Evolutionary conservation across 2,329 filamentous ascomycete genomes (phyloP), one percentile per base, ranked within the genome.

Genomic region (Ophiostoma angusticollis): DNA sequence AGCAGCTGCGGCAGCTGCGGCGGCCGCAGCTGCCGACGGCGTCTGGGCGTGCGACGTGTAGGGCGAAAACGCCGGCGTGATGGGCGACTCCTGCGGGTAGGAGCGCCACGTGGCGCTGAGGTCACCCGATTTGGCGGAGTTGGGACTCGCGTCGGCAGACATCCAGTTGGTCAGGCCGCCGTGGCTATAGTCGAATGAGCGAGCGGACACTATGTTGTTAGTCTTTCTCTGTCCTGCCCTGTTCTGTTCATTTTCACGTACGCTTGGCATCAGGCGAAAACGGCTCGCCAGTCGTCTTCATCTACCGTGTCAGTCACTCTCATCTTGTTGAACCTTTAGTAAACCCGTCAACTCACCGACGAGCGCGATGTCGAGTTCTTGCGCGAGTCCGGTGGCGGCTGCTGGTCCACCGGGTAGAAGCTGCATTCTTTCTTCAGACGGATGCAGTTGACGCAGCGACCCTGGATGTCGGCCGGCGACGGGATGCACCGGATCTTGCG

Each of bases 401-500:
- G 71, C 55, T 86, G 83, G 47, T 94, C 86, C 17, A 95, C 87
- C 1, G 87, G 84, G 50, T 79, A 83, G 60, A 93, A 96, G 55
- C 81, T 84, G 60, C 89, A 96, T 48, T 94, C 85, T 54, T 93
- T 95, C 59, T 93, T 93, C 54, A 96, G 64, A 33, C 86, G 78
- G 52, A 94, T 93, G 61, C 89, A 96, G 63, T 93, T 94, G 47
- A 81, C 75, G 61, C 89, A 96, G 47, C 86, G 78, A 32, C 78
- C 78, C 52, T 84, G 74, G 9, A 68, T 56, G 50, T 93, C 84
- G 47, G 78, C 76, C 35, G 74, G 69, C 8, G 83, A 76, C 31
- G 84, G 70, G 37, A 94, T 75, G 59, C 89, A 96, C 60, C 89
- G 73, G 46, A 96, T 96, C 62, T 96, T 96, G 50, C 89, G 80